These are phyloP conservation scores for Cystobasidiaceae sp. DNA, from an alignment of 1,284 basidiomycete genomes.

Conservation along the genomic window DNA sequence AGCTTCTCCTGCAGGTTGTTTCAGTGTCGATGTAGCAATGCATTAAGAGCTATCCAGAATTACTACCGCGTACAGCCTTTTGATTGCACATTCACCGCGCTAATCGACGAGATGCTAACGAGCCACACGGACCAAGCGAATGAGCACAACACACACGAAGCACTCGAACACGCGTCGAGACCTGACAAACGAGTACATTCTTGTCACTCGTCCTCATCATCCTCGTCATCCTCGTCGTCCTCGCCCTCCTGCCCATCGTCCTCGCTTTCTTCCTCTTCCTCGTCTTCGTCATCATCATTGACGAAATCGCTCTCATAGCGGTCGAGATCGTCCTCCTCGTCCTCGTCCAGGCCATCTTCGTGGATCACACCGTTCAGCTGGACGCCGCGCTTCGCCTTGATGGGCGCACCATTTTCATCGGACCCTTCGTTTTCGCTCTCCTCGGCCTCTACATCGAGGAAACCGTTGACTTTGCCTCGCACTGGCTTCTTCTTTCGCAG, in stretches of 20 bases:
- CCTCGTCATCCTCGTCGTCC: slow-evolving; percentile 23
- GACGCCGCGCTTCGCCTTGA: neutral
- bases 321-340: slow-evolving; percentile 35
- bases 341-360: slow-evolving; percentile 31
- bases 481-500: slow-evolving; percentile 1
- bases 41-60: too few relatives aligned
- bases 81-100: too few relatives aligned
- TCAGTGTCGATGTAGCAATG: too few relatives aligned
- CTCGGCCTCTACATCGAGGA: slow-evolving; percentile 31
- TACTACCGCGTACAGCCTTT: too few relatives aligned
- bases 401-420: slow-evolving; percentile 4
- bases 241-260: neutral
- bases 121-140: neutral
- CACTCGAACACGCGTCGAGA: neutral
- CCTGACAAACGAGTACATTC: neutral
- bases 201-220: slow-evolving; percentile 4
- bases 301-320: slow-evolving; percentile 34
- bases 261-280: neutral
- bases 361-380: slow-evolving; percentile 16
- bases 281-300: slow-evolving; percentile 30
- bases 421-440: slow-evolving; percentile 34
- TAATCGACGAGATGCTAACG: neutral
- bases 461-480: slow-evolving; percentile 2
- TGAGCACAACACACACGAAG: neutral
- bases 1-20: too few relatives aligned